These are phyloP conservation scores for Trichoderma sp. DNA, from an alignment of 2,329 filamentous ascomycete species.

Conservation along the genomic window DNA sequence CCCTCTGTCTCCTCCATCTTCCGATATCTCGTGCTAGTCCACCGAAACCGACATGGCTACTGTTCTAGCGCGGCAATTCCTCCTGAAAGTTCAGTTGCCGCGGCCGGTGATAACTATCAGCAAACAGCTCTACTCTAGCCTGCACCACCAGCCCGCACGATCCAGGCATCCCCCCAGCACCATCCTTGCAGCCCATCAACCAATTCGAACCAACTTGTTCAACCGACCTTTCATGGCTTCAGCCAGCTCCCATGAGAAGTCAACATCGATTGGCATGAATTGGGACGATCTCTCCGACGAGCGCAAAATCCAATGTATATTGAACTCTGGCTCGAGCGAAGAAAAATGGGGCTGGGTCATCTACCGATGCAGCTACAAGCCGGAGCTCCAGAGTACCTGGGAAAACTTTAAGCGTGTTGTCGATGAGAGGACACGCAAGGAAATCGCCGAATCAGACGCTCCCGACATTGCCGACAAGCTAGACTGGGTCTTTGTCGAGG, in stretches of 20 bases:
- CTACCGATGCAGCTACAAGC: neutral
- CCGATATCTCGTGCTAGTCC: neutral
- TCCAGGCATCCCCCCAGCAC: too few species aligned
- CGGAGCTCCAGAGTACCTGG: neutral
- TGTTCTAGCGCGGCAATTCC: neutral
- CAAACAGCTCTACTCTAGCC: neutral
- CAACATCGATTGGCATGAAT: neutral
- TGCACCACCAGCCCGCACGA: neutral
- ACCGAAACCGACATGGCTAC: neutral
- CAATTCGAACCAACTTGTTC: neutral
- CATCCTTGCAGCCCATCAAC: neutral
- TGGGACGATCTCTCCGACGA: neutral
- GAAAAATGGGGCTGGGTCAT: neutral
- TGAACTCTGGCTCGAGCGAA: neutral
- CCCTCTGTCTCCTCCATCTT: neutral
- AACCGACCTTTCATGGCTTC: neutral
- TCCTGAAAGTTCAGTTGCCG: neutral
- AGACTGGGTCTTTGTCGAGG: neutral
- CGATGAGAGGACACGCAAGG: neutral
- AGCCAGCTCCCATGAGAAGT: neutral
- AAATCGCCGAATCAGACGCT: neutral
- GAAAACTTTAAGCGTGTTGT: neutral
- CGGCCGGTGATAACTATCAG: neutral
- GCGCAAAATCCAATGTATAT: neutral
- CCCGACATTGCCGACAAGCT: neutral